These are phyloP conservation scores for Magnusiomyces clavatus DNA, from an alignment of 1,139 yeast genomes.

Conservation along the genomic window DNA sequence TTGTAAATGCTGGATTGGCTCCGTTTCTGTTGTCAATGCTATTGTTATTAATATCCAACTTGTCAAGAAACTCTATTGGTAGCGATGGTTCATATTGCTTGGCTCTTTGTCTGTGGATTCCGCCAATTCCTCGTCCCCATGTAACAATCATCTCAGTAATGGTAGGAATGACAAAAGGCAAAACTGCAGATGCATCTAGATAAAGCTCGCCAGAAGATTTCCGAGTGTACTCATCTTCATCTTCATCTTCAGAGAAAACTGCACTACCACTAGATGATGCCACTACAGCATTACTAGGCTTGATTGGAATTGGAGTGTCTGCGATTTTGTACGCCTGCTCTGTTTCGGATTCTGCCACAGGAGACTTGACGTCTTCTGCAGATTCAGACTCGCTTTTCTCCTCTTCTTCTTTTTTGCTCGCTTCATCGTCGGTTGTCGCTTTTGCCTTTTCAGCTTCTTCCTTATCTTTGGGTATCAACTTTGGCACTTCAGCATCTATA, in stretches of 20 bases:
- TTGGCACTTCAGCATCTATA: background rate
- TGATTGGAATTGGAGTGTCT: conserved; percentile 10
- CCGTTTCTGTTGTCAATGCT: conserved; percentile 6
- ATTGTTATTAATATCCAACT: conserved; percentile 24
- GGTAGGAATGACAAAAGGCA: conserved; percentile 35
- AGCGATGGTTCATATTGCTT: conserved; percentile 34
- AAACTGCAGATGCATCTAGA: conserved; percentile 29
- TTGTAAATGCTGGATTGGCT: conserved; percentile 1
- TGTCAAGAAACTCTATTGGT: conserved; percentile 34
- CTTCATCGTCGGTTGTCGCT: background rate
- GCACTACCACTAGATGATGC: background rate
- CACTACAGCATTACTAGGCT: conserved; percentile 12
- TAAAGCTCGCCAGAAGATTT: conserved; percentile 18
- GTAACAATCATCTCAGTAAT: conserved; percentile 34
- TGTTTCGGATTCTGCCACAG: conserved; percentile 11
- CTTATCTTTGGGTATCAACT: background rate
- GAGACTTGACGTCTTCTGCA: conserved; percentile 2
- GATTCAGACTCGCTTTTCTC: background rate
- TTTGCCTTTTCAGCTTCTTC: conserved; percentile 7
- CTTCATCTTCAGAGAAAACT: conserved; percentile 13
- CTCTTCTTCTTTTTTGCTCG: conserved; percentile 1
- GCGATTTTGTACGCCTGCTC: conserved; percentile 13
- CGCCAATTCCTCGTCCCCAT: conserved; percentile 39
- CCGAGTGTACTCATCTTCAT: conserved; percentile 16
- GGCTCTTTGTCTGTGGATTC: conserved; percentile 30